Evolutionary conservation across 257 asterid genomes (phyloP).

Genomic region (Linaria vulgaris): DNA sequence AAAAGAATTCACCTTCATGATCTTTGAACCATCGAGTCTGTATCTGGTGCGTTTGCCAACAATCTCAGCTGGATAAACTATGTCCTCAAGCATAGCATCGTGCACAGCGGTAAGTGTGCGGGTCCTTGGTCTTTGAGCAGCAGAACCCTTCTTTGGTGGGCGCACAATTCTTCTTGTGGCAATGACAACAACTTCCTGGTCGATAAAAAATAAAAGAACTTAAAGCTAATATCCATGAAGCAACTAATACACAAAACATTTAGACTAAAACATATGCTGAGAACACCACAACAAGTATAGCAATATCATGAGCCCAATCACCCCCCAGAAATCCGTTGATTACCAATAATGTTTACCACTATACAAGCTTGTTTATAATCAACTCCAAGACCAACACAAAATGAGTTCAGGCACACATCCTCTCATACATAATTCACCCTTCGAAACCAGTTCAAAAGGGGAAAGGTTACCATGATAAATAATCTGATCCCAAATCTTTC

Average conservation of each 20-base stretch:
- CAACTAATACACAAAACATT: not conserved
- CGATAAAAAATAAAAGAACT: not conserved
- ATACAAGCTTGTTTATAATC: too few relatives aligned
- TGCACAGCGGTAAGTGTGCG: constrained; percentile 76
- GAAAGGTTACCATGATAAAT: too few relatives aligned
- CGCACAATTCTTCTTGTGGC: constrained; percentile 78
- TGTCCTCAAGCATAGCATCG: constrained; percentile 73
- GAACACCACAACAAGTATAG: not conserved
- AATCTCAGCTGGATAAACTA: constrained; percentile 72
- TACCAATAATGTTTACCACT: too few relatives aligned
- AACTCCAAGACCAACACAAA: too few relatives aligned
- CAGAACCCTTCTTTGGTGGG: constrained; percentile 81
- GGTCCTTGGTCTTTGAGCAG: constrained; percentile 63
- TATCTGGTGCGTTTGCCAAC: constrained; percentile 64
- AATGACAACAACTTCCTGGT: constrained; percentile 75
- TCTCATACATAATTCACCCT: too few relatives aligned
- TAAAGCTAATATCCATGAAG: not conserved
- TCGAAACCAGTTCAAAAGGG: too few relatives aligned
- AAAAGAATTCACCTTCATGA: constrained; percentile 51
- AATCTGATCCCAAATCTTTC: too few relatives aligned
- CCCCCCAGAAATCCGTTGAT: too few relatives aligned
- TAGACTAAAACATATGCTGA: not conserved
- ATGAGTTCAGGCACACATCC: too few relatives aligned
- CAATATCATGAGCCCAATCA: not conserved
- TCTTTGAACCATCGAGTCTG: constrained; percentile 71